phyloP scores from a whole-genome alignment of 2,329 filamentous ascomycete genomes.

The Juglanconis sp. region DNA sequence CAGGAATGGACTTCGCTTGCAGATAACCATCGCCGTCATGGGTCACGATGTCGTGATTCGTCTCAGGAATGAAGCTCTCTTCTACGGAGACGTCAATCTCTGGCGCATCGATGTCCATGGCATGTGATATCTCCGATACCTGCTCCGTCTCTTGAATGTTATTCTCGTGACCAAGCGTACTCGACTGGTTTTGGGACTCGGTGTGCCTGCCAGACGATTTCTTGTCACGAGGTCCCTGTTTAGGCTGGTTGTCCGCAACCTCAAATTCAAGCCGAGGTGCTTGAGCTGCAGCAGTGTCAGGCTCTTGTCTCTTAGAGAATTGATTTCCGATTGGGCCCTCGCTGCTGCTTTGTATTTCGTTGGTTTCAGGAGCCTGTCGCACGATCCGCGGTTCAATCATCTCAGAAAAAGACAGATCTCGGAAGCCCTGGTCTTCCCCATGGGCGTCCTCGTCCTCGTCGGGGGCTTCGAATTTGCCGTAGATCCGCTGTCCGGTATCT shows the following conservation, averaged over 20 bases:
- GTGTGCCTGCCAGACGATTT: conserved; percentile 21
- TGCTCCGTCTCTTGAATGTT: conserved; percentile 17
- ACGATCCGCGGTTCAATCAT: conserved; percentile 68
- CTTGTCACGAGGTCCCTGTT: neutral
- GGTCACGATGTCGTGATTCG: conserved; percentile 16
- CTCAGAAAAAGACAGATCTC: conserved; percentile 58
- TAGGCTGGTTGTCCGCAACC: conserved; percentile 13
- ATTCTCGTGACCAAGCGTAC: neutral
- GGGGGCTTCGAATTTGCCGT: conserved; percentile 75
- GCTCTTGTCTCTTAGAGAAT: neutral
- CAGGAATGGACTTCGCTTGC: conserved; percentile 5
- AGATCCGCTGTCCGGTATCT: conserved; percentile 67
- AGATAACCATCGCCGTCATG: neutral
- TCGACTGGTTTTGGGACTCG: conserved; percentile 21
- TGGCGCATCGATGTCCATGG: neutral
- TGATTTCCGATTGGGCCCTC: neutral
- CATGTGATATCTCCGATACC: neutral
- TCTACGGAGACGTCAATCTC: conserved; percentile 4
- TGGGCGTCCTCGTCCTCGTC: conserved; percentile 57
- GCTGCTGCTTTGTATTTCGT: neutral
- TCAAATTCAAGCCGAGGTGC: neutral
- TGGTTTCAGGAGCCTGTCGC: conserved; percentile 34
- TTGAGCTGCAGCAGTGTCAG: neutral
- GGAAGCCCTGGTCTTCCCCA: conserved; percentile 57
- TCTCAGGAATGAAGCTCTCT: conserved; percentile 24